phyloP scores from a whole-genome alignment of 257 asterid genomes.

The Ilex aquifolium region DNA sequence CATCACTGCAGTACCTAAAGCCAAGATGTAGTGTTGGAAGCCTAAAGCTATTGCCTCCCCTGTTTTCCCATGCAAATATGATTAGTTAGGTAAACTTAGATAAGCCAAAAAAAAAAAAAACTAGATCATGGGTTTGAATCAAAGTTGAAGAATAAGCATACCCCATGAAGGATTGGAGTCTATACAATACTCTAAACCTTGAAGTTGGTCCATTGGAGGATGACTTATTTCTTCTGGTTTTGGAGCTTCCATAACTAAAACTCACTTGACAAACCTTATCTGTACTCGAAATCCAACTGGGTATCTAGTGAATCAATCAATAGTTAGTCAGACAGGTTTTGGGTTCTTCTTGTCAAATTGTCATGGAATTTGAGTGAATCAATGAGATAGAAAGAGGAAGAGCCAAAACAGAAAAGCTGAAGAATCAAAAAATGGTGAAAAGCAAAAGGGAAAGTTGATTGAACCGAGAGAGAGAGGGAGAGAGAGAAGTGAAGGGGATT shows the following conservation, averaged over 20 bases:
- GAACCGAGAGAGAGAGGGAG: constrained; percentile 11
- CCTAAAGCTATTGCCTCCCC: constrained; percentile 88
- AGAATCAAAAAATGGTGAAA: constrained; percentile 16
- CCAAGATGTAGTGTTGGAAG: constrained; percentile 86
- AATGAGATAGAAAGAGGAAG: constrained; percentile 39
- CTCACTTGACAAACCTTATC: constrained; percentile 10
- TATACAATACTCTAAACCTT: constrained; percentile 95
- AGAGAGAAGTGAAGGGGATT: constrained; percentile 38
- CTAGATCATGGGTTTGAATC: not conserved
- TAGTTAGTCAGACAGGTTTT: constrained; percentile 7
- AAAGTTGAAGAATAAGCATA: constrained; percentile 15
- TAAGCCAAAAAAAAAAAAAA: not conserved
- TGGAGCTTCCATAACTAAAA: constrained; percentile 59
- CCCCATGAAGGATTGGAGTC: constrained; percentile 99
- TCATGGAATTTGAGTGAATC: constrained; percentile 16
- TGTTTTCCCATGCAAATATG: constrained; percentile 28
- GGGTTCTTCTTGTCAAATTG: constrained; percentile 13
- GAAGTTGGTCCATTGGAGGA: constrained; percentile 95
- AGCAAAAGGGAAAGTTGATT: constrained; percentile 2
- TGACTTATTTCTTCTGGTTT: constrained; percentile 94
- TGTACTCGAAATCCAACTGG: constrained; percentile 20
- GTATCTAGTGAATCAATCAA: constrained; percentile 19
- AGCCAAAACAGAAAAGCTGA: constrained; percentile 38
- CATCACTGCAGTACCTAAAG: constrained; percentile 94
- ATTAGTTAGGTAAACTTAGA: not conserved